These are phyloP conservation scores for Chamaenerion angustifolium DNA, from an alignment of 345 rosid genomes.

Conservation along the genomic window DNA sequence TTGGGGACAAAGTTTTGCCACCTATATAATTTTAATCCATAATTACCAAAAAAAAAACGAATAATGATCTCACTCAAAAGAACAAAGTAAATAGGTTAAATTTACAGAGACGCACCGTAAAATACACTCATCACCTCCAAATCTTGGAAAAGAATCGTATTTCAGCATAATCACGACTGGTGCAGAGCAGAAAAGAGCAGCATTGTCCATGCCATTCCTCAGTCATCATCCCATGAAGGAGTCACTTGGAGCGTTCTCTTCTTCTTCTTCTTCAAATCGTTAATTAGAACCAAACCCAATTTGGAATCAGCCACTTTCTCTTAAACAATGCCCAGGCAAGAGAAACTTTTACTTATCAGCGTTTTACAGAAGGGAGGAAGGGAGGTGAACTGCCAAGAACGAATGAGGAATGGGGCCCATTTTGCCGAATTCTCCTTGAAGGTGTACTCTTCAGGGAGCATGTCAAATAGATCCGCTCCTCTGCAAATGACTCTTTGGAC, in stretches of 20 bases:
- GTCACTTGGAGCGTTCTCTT: constrained; percentile 7
- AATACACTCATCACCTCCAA: constrained; percentile 17
- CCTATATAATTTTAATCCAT: no score
- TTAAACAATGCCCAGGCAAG: constrained; percentile 47
- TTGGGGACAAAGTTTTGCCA: no score
- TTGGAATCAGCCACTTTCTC: constrained; percentile 30
- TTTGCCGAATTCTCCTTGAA: constrained; percentile 46
- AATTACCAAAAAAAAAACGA: no score
- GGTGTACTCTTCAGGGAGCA: constrained; percentile 60
- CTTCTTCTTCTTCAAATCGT: no score
- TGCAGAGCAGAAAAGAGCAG: constrained; percentile 8
- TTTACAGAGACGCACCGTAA: constrained; percentile 24
- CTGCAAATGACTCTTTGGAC: constrained; percentile 47
- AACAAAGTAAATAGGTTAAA: constrained; percentile 14
- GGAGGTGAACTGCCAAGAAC: constrained; percentile 49
- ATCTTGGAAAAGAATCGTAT: constrained; percentile 7
- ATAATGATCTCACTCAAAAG: background rate
- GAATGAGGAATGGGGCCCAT: constrained; percentile 63
- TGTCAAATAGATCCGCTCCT: constrained; percentile 49
- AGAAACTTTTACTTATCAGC: constrained; percentile 42
- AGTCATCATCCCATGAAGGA: constrained; percentile 9
- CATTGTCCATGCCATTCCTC: constrained; percentile 5
- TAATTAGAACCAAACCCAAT: background rate
- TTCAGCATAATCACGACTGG: constrained; percentile 4
- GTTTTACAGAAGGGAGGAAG: constrained; percentile 42